These are phyloP conservation scores for Phytopythium chamaehyphon DNA, from an alignment of 352 stramenopile species.

Conservation along the genomic window DNA sequence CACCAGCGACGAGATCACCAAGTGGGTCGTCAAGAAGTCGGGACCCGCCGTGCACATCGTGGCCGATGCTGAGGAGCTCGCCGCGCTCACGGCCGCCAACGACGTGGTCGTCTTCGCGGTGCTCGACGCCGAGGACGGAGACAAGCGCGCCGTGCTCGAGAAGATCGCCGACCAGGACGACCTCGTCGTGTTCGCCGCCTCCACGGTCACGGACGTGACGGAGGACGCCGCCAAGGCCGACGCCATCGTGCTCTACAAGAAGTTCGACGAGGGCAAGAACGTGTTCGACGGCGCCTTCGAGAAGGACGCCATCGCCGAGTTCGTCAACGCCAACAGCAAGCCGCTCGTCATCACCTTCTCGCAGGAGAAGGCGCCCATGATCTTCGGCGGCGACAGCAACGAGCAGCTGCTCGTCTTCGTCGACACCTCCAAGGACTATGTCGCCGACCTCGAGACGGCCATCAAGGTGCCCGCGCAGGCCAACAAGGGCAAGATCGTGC, in stretches of 20 bases:
- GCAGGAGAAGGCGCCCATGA: slow-evolving; percentile 87
- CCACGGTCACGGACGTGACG: slow-evolving; percentile 58
- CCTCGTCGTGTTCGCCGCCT: slow-evolving; percentile 73
- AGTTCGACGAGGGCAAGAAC: slow-evolving; percentile 84
- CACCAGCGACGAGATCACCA: slow-evolving; percentile 82
- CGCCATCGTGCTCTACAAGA: slow-evolving; percentile 81
- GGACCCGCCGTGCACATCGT: slow-evolving; percentile 85
- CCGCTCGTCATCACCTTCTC: slow-evolving; percentile 90
- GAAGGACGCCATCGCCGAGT: slow-evolving; percentile 51
- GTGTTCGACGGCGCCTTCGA: slow-evolving; percentile 75
- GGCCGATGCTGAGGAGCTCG: slow-evolving; percentile 61
- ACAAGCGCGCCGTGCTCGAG: slow-evolving; percentile 60
- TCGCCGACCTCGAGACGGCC: slow-evolving; percentile 44
- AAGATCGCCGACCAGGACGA: slow-evolving; percentile 75
- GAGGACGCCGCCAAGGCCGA: slow-evolving; percentile 52
- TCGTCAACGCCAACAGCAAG: slow-evolving; percentile 79
- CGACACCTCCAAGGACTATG: slow-evolving; percentile 66
- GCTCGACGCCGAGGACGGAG: slow-evolving; percentile 75
- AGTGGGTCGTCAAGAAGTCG: slow-evolving; percentile 91
- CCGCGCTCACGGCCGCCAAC: slow-evolving; percentile 74
- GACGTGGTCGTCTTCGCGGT: slow-evolving; percentile 86
- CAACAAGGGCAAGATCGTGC: slow-evolving; percentile 88
- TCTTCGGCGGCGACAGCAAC: slow-evolving; percentile 87
- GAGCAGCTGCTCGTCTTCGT: slow-evolving; percentile 88
- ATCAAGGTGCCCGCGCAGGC: slow-evolving; percentile 59